These are phyloP conservation scores for Bruguiera gymnorhiza DNA, from an alignment of 345 rosid species.

Conservation along the genomic window DNA sequence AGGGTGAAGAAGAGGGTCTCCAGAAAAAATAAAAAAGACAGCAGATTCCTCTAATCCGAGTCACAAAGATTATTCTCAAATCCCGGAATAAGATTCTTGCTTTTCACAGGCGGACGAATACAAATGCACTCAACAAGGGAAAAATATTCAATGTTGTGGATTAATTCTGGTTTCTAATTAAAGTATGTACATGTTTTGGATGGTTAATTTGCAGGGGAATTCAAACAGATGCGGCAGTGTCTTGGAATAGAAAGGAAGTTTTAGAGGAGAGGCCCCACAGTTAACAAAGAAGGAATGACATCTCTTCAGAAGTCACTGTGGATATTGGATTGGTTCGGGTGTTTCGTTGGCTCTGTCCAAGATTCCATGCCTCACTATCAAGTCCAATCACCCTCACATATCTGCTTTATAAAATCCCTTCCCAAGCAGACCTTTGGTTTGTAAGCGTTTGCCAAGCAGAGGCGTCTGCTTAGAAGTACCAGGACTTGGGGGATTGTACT, in stretches of 20 bases:
- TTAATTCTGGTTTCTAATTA: constrained; percentile 70
- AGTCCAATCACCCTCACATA: constrained; percentile 9
- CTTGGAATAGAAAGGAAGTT: constrained; percentile 50
- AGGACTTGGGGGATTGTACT: constrained; percentile 18
- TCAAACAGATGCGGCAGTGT: constrained; percentile 37
- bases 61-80: constrained; percentile 43
- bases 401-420: constrained; percentile 42
- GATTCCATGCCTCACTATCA: constrained; percentile 46
- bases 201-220: constrained; percentile 51
- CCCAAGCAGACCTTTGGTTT: constrained; percentile 19
- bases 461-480: constrained; percentile 15
- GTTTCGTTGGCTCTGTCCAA: constrained; percentile 31
- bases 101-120: constrained; percentile 54
- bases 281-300: constrained; percentile 45
- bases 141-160: constrained; percentile 42
- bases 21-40: constrained; percentile 40
- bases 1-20: constrained; percentile 36
- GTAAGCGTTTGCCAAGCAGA: constrained; percentile 31
- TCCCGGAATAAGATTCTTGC: constrained; percentile 74
- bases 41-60: constrained; percentile 58
- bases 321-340: constrained; percentile 61
- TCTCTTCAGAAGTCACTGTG: constrained; percentile 57
- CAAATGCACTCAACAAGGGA: constrained; percentile 34
- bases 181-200: constrained; percentile 41
- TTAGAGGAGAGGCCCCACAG: constrained; percentile 39